Conservation (phyloP, 257 asterid species). For the Solanum stenotomum region DNA sequence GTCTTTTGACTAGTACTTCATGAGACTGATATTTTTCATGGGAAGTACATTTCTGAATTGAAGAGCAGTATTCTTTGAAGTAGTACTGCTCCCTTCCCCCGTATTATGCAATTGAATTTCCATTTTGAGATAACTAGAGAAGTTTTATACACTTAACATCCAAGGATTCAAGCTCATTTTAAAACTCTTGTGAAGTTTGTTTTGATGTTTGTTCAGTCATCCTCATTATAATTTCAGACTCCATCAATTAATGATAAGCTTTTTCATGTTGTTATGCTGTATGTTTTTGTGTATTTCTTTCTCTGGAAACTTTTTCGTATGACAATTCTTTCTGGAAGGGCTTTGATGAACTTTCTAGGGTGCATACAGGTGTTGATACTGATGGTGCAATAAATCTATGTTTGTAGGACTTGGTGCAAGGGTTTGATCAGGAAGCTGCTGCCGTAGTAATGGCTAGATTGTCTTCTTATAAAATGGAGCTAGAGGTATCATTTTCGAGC, state of each 20-base stretch:
- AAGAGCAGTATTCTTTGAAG: background rate
- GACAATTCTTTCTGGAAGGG: background rate
- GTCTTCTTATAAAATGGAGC: conserved; percentile 91
- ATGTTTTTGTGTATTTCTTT: background rate
- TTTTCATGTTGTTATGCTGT: background rate
- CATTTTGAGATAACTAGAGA: background rate
- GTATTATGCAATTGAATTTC: background rate
- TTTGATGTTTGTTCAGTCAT: background rate
- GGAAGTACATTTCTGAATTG: background rate
- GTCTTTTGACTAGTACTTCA: background rate
- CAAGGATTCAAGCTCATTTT: background rate
- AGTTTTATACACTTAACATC: background rate
- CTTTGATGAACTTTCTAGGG: background rate
- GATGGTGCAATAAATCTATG: background rate
- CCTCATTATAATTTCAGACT: background rate
- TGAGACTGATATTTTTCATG: background rate
- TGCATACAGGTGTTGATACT: background rate
- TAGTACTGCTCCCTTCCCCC: background rate
- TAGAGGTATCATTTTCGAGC: conserved; percentile 45
- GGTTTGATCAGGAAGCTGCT: conserved; percentile 97
- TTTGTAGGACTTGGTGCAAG: conserved; percentile 77
- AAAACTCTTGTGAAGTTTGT: background rate
- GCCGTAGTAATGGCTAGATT: conserved; percentile 93
- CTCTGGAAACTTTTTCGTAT: background rate
- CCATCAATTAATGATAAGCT: background rate